Conservation (phyloP, 768 basidiomycete genomes). For the Rhizopogon roseolus region DNA sequence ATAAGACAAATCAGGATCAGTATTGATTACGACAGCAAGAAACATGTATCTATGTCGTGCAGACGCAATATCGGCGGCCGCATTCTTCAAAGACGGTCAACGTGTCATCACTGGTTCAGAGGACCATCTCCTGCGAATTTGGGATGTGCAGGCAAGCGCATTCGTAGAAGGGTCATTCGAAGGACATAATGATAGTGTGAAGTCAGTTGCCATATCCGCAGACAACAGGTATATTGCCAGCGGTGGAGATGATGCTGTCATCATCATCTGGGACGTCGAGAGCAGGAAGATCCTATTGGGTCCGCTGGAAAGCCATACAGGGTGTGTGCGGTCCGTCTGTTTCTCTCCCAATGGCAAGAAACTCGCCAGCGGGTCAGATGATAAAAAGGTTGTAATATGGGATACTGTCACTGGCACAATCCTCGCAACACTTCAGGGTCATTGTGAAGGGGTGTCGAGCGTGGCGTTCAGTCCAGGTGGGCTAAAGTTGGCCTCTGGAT, state of each 20-base stretch:
- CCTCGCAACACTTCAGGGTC: background rate
- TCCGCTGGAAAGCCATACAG: conserved; percentile 13
- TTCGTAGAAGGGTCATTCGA: conserved; percentile 22
- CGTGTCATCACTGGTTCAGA: conserved; percentile 23
- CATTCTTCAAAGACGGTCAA: conserved; percentile 23
- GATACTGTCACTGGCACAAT: conserved; percentile 1
- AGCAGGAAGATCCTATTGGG: conserved; percentile 19
- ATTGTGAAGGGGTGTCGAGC: background rate
- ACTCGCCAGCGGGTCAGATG: conserved; percentile 6
- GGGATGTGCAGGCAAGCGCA: conserved; percentile 17
- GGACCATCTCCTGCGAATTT: conserved; percentile 24
- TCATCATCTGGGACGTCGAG: conserved; percentile 27
- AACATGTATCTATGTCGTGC: conserved; percentile 15
- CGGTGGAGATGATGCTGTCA: conserved; percentile 24
- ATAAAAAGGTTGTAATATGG: conserved; percentile 1
- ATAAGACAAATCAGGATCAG: background rate
- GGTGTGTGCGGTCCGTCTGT: conserved; percentile 1
- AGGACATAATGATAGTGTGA: conserved; percentile 24
- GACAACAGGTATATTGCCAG: conserved; percentile 27
- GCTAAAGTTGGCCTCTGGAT: conserved; percentile 5
- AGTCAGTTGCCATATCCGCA: conserved; percentile 28
- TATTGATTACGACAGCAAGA: background rate
- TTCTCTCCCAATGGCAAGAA: conserved; percentile 3
- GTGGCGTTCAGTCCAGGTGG: conserved; percentile 12
- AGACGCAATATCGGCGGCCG: conserved; percentile 23